Evolutionary conservation across 371 early-diverging fungal species (phyloP).

Genomic region (Chytridiales sp.): DNA sequence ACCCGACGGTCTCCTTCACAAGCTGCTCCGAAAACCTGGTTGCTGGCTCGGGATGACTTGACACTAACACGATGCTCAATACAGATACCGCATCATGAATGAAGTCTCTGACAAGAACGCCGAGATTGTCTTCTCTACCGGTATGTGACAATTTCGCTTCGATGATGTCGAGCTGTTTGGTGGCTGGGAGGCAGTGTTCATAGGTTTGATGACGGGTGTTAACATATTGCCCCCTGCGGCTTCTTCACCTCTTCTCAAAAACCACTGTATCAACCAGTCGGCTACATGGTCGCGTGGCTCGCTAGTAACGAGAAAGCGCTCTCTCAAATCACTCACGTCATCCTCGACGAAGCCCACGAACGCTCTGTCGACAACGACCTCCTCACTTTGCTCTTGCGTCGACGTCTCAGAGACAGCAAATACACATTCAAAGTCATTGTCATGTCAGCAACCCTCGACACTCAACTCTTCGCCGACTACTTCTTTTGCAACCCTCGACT

Average conservation of each 20-base stretch:
- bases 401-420: neutral
- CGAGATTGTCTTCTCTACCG: conserved; percentile 2
- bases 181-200: no score
- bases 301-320: neutral
- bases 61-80: no score
- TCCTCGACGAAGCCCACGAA: neutral
- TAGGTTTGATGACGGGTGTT: no score
- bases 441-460: conserved; percentile 22
- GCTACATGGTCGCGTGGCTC: conserved; percentile 14
- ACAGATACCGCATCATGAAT: conserved; percentile 11
- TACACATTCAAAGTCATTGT: conserved; percentile 1
- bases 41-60: no score
- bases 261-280: no score
- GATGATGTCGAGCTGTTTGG: no score
- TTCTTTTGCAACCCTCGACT: no score
- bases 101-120: neutral
- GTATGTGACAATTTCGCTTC: no score
- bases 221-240: no score
- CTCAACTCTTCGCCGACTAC: conserved; percentile 4
- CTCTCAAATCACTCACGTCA: neutral
- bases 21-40: no score
- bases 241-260: no score
- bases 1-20: no score
- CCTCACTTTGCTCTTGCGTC: neutral
- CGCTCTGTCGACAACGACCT: neutral